Percentiles rank a stretch among this genome's conserved stretches.
These are phyloP conservation scores for Zangia roseola DNA, from an alignment of 768 basidiomycete genomes.

Conservation along the genomic window DNA sequence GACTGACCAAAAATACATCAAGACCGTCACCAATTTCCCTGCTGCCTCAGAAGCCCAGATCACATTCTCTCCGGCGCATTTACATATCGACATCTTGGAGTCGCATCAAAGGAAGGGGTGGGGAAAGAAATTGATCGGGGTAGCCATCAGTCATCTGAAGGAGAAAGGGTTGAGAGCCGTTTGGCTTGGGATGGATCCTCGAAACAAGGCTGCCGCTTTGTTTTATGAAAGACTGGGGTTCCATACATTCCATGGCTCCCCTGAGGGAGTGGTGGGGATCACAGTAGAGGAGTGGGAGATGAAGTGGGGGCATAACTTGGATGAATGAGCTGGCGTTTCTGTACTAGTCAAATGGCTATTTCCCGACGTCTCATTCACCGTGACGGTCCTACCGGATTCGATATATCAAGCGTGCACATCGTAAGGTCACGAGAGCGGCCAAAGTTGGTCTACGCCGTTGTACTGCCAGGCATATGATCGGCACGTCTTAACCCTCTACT, in stretches of 20 bases:
- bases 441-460: too few species aligned
- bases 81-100: slow-evolving; percentile 73
- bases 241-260: slow-evolving; percentile 49
- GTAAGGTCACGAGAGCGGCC: too few species aligned
- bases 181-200: slow-evolving; percentile 69
- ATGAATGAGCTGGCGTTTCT: background rate
- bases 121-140: slow-evolving; percentile 62
- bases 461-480: too few species aligned
- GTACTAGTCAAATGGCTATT: too few species aligned
- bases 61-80: slow-evolving; percentile 66
- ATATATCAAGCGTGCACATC: too few species aligned
- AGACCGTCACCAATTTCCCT: slow-evolving; percentile 33
- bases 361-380: too few species aligned
- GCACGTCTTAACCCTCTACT: too few species aligned
- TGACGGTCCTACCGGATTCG: too few species aligned
- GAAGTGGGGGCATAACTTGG: slow-evolving; percentile 2
- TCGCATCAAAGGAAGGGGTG: slow-evolving; percentile 67
- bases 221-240: slow-evolving; percentile 71
- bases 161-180: slow-evolving; percentile 46
- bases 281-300: slow-evolving; percentile 41
- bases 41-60: slow-evolving; percentile 53
- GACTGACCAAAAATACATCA: slow-evolving; percentile 33
- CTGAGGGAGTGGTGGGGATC: slow-evolving; percentile 53
- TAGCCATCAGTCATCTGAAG: slow-evolving; percentile 53
- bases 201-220: slow-evolving; percentile 55